Evolutionary conservation across 2,329 filamentous ascomycete species (phyloP), one percentile per base, ranked within the genome.

Genomic region (Mycosphaerella arachidis): DNA sequence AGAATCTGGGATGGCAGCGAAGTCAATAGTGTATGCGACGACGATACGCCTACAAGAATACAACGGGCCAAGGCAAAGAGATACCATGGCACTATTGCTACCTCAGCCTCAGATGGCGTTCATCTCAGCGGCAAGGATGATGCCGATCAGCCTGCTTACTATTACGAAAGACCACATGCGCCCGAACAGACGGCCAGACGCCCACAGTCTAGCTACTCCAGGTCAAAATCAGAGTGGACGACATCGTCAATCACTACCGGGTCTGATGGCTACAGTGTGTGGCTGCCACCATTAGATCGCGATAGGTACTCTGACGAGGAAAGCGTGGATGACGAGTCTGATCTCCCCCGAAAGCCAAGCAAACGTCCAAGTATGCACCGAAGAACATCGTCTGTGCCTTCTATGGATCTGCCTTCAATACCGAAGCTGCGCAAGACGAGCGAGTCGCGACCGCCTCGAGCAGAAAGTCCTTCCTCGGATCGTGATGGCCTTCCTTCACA

Each of bases 361-460:
- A 53, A 45, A 52, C 72, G 76, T 50, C 76, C 76, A 33, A 61
- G 68, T 48, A 66, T 74, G 56, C 77, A 79, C 62, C 70, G 76
- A 51, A 71, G 78, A 40, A 76, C 77, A 5, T 81, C 79, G n/a
- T 81, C 79, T 13, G 77, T 80, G 8, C 79, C 79, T 29, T 75
- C 76, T 18, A 59, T 75, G 64, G 77, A 80, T 43, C 67, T 80
- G 60, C 79, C 79, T 33, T 75, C 68, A 10, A 77, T 81, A 57
- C 74, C 75, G n/a, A 78, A 76, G 61, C 63, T 77, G 31, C 72
- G 78, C 31, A 76, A 78, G 63, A 10, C 31, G 9, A 55, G 55
- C 48, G 46, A 52, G 31, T 31, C 40, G 18, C 29, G n/a, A 0
- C 68, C 72, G 33, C 76, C 72, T 59, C 73, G 74, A 59, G 73